phyloP scores from a whole-genome alignment of 257 asterid species.

The Nicotiana obtusifolia region DNA sequence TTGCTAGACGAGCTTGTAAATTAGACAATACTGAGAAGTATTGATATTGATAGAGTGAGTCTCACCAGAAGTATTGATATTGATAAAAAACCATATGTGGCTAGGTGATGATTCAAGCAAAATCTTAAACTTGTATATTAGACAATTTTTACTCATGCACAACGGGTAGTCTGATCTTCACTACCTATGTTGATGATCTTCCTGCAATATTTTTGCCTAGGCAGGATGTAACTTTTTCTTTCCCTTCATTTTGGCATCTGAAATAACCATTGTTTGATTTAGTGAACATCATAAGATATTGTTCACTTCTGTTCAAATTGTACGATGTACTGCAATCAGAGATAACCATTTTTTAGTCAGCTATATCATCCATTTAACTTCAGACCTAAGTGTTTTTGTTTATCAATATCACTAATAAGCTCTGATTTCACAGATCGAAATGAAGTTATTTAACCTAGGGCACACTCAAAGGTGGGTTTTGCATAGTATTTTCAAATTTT shows the following conservation, averaged over 20 bases:
- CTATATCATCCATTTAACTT: neutral
- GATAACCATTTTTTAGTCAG: neutral
- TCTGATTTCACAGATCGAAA: slow-evolving; percentile 56
- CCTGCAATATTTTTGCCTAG: neutral
- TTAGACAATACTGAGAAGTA: no score
- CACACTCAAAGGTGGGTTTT: slow-evolving; percentile 74
- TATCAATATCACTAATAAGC: slow-evolving; percentile 13
- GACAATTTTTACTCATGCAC: neutral
- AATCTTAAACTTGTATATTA: neutral
- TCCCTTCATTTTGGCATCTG: neutral
- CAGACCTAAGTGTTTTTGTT: neutral
- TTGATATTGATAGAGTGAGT: no score
- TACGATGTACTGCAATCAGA: neutral
- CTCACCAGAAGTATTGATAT: no score
- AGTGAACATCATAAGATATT: neutral
- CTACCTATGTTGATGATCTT: neutral
- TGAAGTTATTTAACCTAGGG: slow-evolving; percentile 72
- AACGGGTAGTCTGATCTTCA: neutral
- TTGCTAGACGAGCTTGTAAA: no score
- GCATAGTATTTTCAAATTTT: neutral
- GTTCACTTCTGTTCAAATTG: neutral
- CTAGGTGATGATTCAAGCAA: neutral
- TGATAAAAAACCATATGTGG: neutral
- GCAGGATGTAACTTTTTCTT: neutral
- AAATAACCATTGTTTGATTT: neutral